These are phyloP conservation scores for Penicillium daleae DNA, from an alignment of 495 filamentous ascomycete genomes.

Conservation along the genomic window DNA sequence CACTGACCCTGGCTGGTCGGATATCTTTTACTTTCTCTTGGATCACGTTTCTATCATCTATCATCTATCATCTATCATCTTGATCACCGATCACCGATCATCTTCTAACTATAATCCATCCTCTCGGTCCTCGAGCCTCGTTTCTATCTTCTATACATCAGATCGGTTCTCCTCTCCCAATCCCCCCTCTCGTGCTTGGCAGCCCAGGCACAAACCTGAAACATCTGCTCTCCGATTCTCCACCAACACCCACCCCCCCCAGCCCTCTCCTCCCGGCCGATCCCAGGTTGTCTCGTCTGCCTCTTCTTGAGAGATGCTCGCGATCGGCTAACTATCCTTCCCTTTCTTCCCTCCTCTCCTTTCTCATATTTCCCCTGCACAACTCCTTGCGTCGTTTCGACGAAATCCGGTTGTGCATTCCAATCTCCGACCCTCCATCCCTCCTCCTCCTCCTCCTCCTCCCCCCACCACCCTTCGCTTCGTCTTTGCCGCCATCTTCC, in stretches of 20 bases:
- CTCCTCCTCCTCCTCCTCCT: slow-evolving; percentile 9
- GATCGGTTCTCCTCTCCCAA: neutral
- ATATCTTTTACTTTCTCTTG: neutral
- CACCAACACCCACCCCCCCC: slow-evolving; percentile 11
- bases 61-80: neutral
- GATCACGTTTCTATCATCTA: neutral
- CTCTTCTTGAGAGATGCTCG: slow-evolving; percentile 24
- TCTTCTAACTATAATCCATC: neutral
- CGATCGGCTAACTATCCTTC: slow-evolving; percentile 30
- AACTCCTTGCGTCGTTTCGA: slow-evolving; percentile 26
- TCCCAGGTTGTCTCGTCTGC: slow-evolving; percentile 10
- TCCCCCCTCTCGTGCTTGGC: slow-evolving; percentile 1
- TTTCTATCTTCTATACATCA: slow-evolving; percentile 10
- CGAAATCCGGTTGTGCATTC: slow-evolving; percentile 20
- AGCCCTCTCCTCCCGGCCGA: slow-evolving; percentile 16
- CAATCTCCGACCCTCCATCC: too few species aligned
- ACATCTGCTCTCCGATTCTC: slow-evolving; percentile 8
- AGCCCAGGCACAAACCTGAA: slow-evolving; percentile 15
- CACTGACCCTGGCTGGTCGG: slow-evolving; percentile 14
- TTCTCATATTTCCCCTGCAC: slow-evolving; percentile 18
- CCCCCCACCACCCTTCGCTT: slow-evolving; percentile 5
- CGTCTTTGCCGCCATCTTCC: slow-evolving; percentile 6
- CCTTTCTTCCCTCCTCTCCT: slow-evolving; percentile 22
- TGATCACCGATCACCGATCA: neutral
- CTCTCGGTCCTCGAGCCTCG: neutral